Evolutionary conservation across 495 filamentous ascomycete species (phyloP), one percentile per base, ranked within the genome.

Genomic region (Tuber indicum): DNA sequence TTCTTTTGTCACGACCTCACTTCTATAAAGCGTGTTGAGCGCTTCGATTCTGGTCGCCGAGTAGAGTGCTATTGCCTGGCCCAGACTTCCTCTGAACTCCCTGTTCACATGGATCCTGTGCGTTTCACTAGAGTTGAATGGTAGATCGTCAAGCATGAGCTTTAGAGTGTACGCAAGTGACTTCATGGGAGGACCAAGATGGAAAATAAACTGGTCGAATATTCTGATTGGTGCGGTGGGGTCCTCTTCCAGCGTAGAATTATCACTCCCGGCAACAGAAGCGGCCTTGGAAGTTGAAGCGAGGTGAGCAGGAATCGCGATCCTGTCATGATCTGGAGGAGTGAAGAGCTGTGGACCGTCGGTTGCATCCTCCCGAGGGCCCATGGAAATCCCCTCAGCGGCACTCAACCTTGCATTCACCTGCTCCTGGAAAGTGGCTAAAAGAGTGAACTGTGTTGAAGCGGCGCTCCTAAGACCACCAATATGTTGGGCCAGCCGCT

Each of bases 121-220:
- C 3, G 42, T 71, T 47, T 72, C 74, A 42, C 72, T 72, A 6
- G 78, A 58, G 7, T 89, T 89, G 84, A 94, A 97, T 0, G 95
- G 93, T 1, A 97, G 89, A 66, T 97, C 93, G 41, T 93, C 90
- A 19, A 99, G 90, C 39, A 97, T 93, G 77, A 94, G 91, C 47
- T 92, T 92, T 47, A 98, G 87, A 0, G 96, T 99, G 75, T 92
- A 94, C 17, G 94, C 94, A 45, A 99, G 87, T 0, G 94, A 97
- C 84, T 96, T 96, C 93, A 98, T 97, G 1, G 94, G 94, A 2
- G 96, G 95, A 0, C 96, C 96, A 49, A 99, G 85, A 78, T 95
- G 90, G 21, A 86, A 86, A 49, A 99, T 97, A 82, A 99, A 99
- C 10, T 91, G 86, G 10, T 92, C 90, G 81, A 98, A 98, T 72